Conservation (phyloP, 306 rosid genomes). For the Echinosophora koreensis region DNA sequence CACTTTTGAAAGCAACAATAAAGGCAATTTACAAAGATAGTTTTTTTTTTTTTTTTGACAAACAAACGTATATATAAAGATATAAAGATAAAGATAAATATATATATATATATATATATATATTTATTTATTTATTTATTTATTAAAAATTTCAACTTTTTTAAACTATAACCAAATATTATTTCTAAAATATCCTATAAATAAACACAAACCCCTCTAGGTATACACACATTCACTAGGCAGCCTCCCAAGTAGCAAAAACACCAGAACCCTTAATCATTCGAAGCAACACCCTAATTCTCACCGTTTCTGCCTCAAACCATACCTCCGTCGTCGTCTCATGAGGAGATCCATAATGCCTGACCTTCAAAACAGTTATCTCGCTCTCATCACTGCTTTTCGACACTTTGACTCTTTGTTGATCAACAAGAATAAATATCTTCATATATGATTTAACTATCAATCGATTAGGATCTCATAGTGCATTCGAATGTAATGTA, state of each 20-base stretch:
- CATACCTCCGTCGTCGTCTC: slow-evolving; percentile 50
- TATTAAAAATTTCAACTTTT: no score
- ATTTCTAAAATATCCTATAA: no score
- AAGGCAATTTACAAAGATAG: no score
- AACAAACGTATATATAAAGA: no score
- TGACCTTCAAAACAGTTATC: slow-evolving; percentile 55
- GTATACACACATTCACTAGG: slow-evolving; percentile 28
- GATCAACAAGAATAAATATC: slow-evolving; percentile 27
- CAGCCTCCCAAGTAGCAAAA: slow-evolving; percentile 50
- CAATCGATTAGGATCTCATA: slow-evolving; percentile 30
- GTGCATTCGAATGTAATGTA: neutral
- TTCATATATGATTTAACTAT: neutral
- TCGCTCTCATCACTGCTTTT: slow-evolving; percentile 56
- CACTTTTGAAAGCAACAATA: no score
- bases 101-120: no score
- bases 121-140: no score
- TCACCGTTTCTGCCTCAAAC: slow-evolving; percentile 45
- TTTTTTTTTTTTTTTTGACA: no score
- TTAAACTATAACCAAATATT: no score
- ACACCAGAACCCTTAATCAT: slow-evolving; percentile 34
- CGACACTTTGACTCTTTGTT: neutral
- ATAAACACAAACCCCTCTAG: no score
- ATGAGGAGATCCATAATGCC: slow-evolving; percentile 44
- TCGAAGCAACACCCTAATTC: slow-evolving; percentile 31
- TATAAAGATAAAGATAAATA: no score